These are phyloP conservation scores for Fusarium sacchari DNA, from an alignment of 2,329 filamentous ascomycete genomes.

Conservation along the genomic window DNA sequence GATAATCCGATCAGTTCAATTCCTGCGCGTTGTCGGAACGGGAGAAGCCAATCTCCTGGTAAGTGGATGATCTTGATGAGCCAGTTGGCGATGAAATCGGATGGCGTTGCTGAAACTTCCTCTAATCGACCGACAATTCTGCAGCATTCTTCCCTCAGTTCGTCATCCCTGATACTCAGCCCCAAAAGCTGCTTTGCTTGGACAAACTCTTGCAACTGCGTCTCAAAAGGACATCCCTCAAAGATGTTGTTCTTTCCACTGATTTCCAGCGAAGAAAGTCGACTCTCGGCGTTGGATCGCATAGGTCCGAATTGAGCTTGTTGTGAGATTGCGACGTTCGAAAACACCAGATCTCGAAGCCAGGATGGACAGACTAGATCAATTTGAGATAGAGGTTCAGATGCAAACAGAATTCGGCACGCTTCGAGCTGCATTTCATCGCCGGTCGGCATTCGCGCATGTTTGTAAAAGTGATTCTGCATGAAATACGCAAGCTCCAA, in stretches of 20 bases:
- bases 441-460: constrained; percentile 16
- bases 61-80: constrained; percentile 33
- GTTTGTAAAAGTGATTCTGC: constrained; percentile 37
- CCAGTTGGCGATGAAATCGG: constrained; percentile 42
- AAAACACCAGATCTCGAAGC: constrained; percentile 37
- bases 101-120: constrained; percentile 30
- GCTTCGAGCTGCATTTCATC: constrained; percentile 39
- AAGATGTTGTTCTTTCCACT: constrained; percentile 46
- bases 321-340: constrained; percentile 7
- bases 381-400: not conserved
- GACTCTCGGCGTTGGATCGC: constrained; percentile 36
- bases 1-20: not conserved
- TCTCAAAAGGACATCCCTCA: constrained; percentile 44
- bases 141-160: constrained; percentile 37
- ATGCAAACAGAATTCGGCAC: constrained; percentile 26
- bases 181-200: constrained; percentile 14
- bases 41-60: constrained; percentile 30
- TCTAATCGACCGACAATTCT: constrained; percentile 34
- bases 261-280: constrained; percentile 38
- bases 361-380: constrained; percentile 16
- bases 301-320: constrained; percentile 42
- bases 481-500: constrained; percentile 38
- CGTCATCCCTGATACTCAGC: constrained; percentile 18
- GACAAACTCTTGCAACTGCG: constrained; percentile 34
- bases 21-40: constrained; percentile 31